phyloP scores from a whole-genome alignment of 139 green algal species.

The Chlamydomonas eustigma region DNA sequence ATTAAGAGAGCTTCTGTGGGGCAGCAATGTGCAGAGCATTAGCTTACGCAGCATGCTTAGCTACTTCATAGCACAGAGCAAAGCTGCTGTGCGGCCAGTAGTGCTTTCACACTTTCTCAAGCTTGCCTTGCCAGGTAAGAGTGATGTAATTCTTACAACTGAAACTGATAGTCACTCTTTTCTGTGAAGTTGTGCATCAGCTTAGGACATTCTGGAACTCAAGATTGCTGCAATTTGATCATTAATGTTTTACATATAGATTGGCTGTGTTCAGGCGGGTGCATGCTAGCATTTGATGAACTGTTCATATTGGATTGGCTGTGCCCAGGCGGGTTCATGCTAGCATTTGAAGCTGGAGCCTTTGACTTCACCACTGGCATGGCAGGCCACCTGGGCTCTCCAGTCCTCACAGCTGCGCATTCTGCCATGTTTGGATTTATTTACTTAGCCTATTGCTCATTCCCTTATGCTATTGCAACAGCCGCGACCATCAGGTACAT shows the following conservation, averaged over 20 bases:
- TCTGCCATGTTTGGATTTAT: conserved; percentile 26
- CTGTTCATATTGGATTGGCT: too few relatives aligned
- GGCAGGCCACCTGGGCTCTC: conserved; percentile 28
- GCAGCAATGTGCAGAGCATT: background rate
- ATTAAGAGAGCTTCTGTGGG: background rate
- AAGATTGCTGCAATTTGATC: too few relatives aligned
- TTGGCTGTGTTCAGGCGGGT: background rate
- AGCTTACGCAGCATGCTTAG: background rate
- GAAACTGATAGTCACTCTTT: too few relatives aligned
- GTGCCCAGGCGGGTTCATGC: conserved; percentile 16
- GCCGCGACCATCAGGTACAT: conserved; percentile 1
- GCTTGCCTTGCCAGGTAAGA: background rate
- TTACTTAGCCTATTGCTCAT: background rate
- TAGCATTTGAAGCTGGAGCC: conserved; percentile 24
- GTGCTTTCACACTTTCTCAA: background rate
- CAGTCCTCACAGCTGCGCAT: conserved; percentile 28
- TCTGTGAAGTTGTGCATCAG: too few relatives aligned
- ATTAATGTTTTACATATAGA: too few relatives aligned
- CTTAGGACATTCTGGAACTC: too few relatives aligned
- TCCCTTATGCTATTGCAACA: background rate
- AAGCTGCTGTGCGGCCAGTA: background rate
- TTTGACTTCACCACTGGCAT: conserved; percentile 41
- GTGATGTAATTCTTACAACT: too few relatives aligned
- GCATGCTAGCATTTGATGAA: conserved; percentile 33
- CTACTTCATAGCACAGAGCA: background rate